Evolutionary conservation across 805 yeast species (phyloP), one percentile per base, ranked within the genome.

Genomic region (Lipomyces japonicus): DNA sequence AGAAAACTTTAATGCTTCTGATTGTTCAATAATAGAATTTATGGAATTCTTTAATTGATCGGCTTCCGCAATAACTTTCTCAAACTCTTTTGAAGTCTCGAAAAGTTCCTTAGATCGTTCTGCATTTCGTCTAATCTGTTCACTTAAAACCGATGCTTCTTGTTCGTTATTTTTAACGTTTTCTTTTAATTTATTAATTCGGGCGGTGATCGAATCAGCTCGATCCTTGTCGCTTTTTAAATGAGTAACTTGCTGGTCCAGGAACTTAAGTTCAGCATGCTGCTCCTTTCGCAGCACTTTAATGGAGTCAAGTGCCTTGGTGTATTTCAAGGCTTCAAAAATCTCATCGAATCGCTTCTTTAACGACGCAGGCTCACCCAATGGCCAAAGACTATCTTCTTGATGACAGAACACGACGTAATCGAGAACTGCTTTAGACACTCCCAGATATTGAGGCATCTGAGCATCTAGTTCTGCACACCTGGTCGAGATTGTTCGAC

Each of bases 331-430:
- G 0, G 97, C 96, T 68, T 93, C 97, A 63, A 93, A 93, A 6
- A 93, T 91, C 67, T 93, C 98, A 66, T 93, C 98, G 62, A 93
- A 95, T 46, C 91, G 77, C 68, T 90, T 90, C 68, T 93, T 95
- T 64, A 93, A 75, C 10, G 77, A 77, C 2, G 95, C 75, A 1
- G 98, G 95, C 67, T 93, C 99, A 59, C 90, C 79, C 42, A 93
- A 72, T 1, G 99, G 99, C 99, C 99, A 93, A 25, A 88, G 68
- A 60, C 91, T 82, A 53, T 93, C 99, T 63, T 93, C 99, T 66
- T 93, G 99, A 63, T 93, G 99, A 63, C 98, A 91, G 68, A 93
- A 93, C 1, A 91, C 82, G 37, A 93, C 98, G 65, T 88, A 87
- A 58, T 91, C 96, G 44, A 93, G 69, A 47, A 93, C 80, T 0